Conservation (phyloP, 1,284 basidiomycete genomes). For the Pseudozyma sp. region DNA sequence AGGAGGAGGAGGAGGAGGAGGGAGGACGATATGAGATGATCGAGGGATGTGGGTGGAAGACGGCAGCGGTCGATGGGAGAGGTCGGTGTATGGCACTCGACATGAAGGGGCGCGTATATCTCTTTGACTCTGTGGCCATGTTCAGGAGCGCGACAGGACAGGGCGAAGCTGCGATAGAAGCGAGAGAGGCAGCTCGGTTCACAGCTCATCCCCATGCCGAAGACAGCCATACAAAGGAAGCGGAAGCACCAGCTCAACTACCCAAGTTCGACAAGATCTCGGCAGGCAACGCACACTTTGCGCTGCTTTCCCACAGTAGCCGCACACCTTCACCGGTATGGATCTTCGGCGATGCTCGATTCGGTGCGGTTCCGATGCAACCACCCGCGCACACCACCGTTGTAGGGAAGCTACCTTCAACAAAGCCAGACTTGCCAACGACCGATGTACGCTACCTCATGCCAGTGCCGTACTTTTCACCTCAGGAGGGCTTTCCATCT, state of each 20-base stretch:
- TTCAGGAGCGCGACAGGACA: conserved; percentile 5
- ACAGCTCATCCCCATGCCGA: background rate
- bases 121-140: conserved; percentile 14
- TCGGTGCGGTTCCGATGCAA: conserved; percentile 23
- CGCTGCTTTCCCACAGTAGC: conserved; percentile 7
- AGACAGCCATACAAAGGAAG: background rate
- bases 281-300: conserved; percentile 38
- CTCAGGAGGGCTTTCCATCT: conserved; percentile 16
- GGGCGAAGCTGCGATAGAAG: background rate
- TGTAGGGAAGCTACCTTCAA: background rate
- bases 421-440: background rate
- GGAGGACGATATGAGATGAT: background rate
- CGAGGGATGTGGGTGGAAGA: conserved; percentile 14
- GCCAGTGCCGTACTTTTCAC: conserved; percentile 20
- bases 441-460: conserved; percentile 16
- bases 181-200: background rate
- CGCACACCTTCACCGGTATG: conserved; percentile 5
- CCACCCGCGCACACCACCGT: conserved; percentile 2
- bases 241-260: background rate
- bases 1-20: no score
- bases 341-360: conserved; percentile 34
- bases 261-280: conserved; percentile 21
- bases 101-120: conserved; percentile 1
- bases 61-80: conserved; percentile 25
- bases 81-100: conserved; percentile 22